A percentile compares a stretch with the other conserved stretches of the same genome.
Conservation (phyloP, 192 early-diverging fungal genomes). For the Coemansia sp. region DNA sequence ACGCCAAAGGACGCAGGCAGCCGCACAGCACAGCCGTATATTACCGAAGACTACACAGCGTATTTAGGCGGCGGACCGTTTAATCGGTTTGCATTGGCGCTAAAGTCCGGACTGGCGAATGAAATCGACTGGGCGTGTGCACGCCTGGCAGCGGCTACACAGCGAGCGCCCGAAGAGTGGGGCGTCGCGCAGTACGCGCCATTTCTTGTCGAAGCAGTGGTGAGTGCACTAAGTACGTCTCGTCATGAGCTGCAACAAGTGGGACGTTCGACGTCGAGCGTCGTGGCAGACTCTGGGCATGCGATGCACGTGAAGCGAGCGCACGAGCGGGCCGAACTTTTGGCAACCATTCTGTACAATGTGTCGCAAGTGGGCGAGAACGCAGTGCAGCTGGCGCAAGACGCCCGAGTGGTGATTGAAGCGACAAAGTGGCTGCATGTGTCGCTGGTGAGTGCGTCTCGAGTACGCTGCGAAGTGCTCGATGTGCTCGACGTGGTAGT, state of each 20-base stretch:
- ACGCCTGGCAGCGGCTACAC: constrained; percentile 34
- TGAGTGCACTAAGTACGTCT: constrained; percentile 31
- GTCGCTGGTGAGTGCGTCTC: neutral
- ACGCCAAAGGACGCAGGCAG: neutral
- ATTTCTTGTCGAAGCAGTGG: constrained; percentile 44
- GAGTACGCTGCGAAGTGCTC: constrained; percentile 27
- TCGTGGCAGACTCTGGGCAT: constrained; percentile 22
- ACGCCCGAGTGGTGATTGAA: constrained; percentile 37
- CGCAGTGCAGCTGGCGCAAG: constrained; percentile 40
- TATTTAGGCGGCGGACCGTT: constrained; percentile 43
- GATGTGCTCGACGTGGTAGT: constrained; percentile 44
- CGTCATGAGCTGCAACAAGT: constrained; percentile 21
- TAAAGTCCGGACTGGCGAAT: constrained; percentile 44
- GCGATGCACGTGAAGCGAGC: constrained; percentile 20
- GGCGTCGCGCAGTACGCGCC: constrained; percentile 34
- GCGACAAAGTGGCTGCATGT: constrained; percentile 45
- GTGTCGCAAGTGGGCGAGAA: constrained; percentile 47
- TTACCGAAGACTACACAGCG: constrained; percentile 29
- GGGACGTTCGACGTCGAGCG: neutral
- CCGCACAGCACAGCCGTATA: constrained; percentile 10
- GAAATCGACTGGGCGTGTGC: constrained; percentile 55
- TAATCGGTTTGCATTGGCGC: constrained; percentile 49
- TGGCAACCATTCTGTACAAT: constrained; percentile 44
- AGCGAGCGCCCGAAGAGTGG: constrained; percentile 34
- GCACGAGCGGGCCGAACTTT: constrained; percentile 21